Evolutionary conservation across 2,329 filamentous ascomycete genomes (phyloP).

Genomic region (Falciphora oryzae): DNA sequence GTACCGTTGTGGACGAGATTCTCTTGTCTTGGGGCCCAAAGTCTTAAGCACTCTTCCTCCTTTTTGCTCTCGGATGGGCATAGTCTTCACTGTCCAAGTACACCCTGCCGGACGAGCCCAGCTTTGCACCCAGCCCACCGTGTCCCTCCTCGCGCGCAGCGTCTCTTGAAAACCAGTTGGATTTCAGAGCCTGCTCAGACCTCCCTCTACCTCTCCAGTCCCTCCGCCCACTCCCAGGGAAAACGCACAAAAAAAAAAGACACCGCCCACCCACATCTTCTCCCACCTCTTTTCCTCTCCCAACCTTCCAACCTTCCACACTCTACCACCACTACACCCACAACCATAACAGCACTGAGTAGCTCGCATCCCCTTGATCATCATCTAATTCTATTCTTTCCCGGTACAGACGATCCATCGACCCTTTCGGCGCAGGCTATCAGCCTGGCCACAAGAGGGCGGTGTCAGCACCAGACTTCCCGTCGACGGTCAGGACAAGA

Average conservation of each 20-base stretch:
- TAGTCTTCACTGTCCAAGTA: not conserved
- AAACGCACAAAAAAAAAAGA: no score
- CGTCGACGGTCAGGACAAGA: constrained; percentile 19
- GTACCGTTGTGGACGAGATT: no score
- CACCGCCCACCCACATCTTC: no score
- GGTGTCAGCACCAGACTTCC: constrained; percentile 42
- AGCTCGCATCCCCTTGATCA: not conserved
- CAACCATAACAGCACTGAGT: not conserved
- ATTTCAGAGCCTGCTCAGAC: not conserved
- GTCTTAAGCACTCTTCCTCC: not conserved
- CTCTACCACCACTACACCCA: not conserved
- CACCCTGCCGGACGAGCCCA: not conserved
- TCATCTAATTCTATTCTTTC: constrained; percentile 8
- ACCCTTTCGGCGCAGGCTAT: constrained; percentile 4
- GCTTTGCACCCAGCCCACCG: no score
- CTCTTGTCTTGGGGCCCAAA: no score
- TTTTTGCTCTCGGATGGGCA: not conserved
- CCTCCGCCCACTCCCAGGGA: no score
- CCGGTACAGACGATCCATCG: constrained; percentile 14
- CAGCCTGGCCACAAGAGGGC: constrained; percentile 38
- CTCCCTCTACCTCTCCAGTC: not conserved
- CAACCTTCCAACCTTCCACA: not conserved
- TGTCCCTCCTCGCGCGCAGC: no score
- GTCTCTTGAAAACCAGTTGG: not conserved
- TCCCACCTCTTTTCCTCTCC: not conserved